A percentile compares a stretch with the other conserved stretches of the same genome.
Conservation (phyloP, 2,329 filamentous ascomycete genomes). For the Xylariaceae sp. region DNA sequence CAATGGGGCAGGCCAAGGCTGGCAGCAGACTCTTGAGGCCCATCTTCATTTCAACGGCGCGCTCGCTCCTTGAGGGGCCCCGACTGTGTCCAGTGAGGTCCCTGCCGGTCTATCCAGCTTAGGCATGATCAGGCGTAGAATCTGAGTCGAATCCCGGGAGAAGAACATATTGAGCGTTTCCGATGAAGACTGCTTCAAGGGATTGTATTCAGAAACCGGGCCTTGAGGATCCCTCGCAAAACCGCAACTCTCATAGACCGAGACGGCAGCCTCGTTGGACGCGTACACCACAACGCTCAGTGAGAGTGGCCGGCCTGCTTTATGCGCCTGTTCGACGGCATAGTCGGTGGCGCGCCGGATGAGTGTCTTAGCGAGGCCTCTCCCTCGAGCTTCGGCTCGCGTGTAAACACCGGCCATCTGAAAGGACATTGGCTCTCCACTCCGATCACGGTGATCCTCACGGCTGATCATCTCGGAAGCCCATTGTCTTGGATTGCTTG, state of each 20-base stretch:
- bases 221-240: constrained; percentile 20
- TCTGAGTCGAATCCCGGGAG: too few relatives aligned
- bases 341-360: constrained; percentile 19
- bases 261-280: constrained; percentile 27
- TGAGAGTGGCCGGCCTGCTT: background rate
- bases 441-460: constrained; percentile 11
- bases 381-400: constrained; percentile 30
- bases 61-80: background rate
- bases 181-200: constrained; percentile 12
- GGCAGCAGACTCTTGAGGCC: constrained; percentile 10
- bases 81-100: too few relatives aligned
- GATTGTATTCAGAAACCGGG: constrained; percentile 14
- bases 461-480: constrained; percentile 7
- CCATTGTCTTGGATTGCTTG: constrained; percentile 16
- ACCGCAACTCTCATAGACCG: constrained; percentile 32
- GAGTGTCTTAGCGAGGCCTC: constrained; percentile 30
- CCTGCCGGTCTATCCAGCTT: too few relatives aligned
- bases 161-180: constrained; percentile 10
- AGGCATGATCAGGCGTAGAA: too few relatives aligned
- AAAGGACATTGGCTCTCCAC: constrained; percentile 10
- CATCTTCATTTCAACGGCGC: constrained; percentile 19
- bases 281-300: constrained; percentile 31
- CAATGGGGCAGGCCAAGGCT: constrained; percentile 6
- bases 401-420: constrained; percentile 35
- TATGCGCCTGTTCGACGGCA: constrained; percentile 17